These are phyloP conservation scores for Phytophthora litchii DNA, from an alignment of 352 stramenopile species.

Conservation along the genomic window DNA sequence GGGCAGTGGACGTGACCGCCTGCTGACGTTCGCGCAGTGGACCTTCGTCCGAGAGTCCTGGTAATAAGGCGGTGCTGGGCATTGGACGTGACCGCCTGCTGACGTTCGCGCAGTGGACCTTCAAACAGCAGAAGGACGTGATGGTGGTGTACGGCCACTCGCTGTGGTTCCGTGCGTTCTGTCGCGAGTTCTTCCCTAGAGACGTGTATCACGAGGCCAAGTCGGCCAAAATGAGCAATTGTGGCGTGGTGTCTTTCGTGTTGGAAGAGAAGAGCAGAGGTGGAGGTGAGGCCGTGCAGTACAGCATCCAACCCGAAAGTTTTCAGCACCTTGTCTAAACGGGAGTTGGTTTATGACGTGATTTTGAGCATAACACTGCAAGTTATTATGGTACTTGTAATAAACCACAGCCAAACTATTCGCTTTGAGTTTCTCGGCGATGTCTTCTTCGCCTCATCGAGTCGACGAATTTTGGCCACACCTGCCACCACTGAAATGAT, in stretches of 20 bases:
- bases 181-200: slow-evolving; percentile 73
- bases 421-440: slow-evolving; percentile 9
- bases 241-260: slow-evolving; percentile 74
- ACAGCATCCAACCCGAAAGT: slow-evolving; percentile 50
- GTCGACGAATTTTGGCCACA: slow-evolving; percentile 29
- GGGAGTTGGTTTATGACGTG: background rate
- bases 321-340: slow-evolving; percentile 50
- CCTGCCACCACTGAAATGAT: slow-evolving; percentile 33
- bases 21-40: slow-evolving; percentile 77
- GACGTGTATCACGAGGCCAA: slow-evolving; percentile 51
- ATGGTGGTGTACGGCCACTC: slow-evolving; percentile 88
- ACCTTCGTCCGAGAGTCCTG: slow-evolving; percentile 73
- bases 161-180: slow-evolving; percentile 87
- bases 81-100: slow-evolving; percentile 60
- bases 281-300: slow-evolving; percentile 28
- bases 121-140: slow-evolving; percentile 58
- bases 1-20: slow-evolving; percentile 58
- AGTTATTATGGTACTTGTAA: background rate
- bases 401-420: background rate
- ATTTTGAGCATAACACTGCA: background rate
- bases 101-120: slow-evolving; percentile 73
- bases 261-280: slow-evolving; percentile 50
- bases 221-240: slow-evolving; percentile 77
- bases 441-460: slow-evolving; percentile 23
- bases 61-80: slow-evolving; percentile 80